Percentiles rank a stretch among this genome's conserved stretches.
Evolutionary conservation across 106 monocot species (phyloP).

Genomic region (Iris macrosiphon): DNA sequence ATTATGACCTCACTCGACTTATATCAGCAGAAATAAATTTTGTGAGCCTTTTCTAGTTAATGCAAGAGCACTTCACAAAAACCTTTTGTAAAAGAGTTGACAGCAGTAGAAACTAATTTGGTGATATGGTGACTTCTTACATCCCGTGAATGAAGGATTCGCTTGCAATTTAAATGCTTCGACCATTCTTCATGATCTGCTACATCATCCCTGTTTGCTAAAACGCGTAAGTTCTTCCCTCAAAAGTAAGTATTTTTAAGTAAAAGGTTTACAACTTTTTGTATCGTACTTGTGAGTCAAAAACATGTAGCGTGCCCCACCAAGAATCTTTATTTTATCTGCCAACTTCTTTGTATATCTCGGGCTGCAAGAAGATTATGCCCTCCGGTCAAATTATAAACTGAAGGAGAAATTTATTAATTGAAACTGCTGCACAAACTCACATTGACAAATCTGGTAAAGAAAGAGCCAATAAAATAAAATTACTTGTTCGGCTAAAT

Average conservation of each 20-base stretch:
- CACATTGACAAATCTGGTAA: too few species aligned
- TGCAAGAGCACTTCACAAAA: too few species aligned
- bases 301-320: slow-evolving; percentile 79
- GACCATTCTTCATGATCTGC: slow-evolving; percentile 85
- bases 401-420: too few species aligned
- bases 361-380: slow-evolving; percentile 41
- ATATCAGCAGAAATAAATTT: too few species aligned
- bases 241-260: neutral
- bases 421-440: too few species aligned
- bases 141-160: slow-evolving; percentile 78
- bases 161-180: slow-evolving; percentile 45
- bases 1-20: too few species aligned
- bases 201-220: slow-evolving; percentile 71
- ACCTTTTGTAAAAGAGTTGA: too few species aligned
- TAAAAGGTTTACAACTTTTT: neutral
- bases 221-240: neutral
- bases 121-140: slow-evolving; percentile 47
- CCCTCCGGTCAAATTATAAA: neutral
- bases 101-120: too few species aligned
- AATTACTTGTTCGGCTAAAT: too few species aligned
- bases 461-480: too few species aligned
- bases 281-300: slow-evolving; percentile 72
- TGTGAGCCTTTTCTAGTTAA: too few species aligned
- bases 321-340: slow-evolving; percentile 52
- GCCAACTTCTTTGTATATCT: slow-evolving; percentile 49